Evolutionary conservation across 2,329 filamentous ascomycete genomes (phyloP).

Genomic region (Talaromyces pinophilus): DNA sequence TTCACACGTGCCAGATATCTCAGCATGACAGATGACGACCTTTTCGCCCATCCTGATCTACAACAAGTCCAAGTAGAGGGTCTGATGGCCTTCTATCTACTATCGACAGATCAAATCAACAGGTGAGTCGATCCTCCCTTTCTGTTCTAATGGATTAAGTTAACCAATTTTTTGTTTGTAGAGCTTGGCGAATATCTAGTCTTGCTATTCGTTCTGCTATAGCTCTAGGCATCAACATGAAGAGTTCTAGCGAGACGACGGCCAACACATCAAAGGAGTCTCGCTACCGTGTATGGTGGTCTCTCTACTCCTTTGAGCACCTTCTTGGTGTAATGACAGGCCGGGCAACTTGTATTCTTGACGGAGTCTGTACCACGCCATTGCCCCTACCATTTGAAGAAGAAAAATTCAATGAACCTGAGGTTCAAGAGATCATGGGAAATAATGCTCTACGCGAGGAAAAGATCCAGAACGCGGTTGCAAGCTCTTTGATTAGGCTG

Average conservation of each 20-base stretch:
- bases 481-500: conserved; percentile 35
- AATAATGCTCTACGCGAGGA: conserved; percentile 35
- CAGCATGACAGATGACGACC: conserved; percentile 44
- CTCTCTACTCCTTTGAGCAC: conserved; percentile 48
- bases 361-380: conserved; percentile 47
- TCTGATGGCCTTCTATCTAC: conserved; percentile 47
- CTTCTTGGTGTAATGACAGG: conserved; percentile 51
- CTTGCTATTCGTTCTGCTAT: conserved; percentile 47
- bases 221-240: conserved; percentile 49
- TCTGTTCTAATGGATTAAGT: background rate
- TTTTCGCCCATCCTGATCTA: conserved; percentile 49
- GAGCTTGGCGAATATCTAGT: conserved; percentile 47
- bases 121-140: conserved; percentile 33
- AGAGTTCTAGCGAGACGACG: conserved; percentile 42
- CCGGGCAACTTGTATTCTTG: conserved; percentile 44
- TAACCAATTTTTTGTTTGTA: conserved; percentile 23
- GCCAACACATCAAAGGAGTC: conserved; percentile 46
- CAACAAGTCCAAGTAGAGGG: conserved; percentile 50
- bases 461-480: conserved; percentile 32
- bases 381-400: conserved; percentile 46
- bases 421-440: conserved; percentile 37
- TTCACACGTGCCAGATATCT: conserved; percentile 47
- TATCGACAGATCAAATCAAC: conserved; percentile 48
- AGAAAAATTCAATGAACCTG: conserved; percentile 39
- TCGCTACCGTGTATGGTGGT: conserved; percentile 51